These are phyloP conservation scores for Starmerella apis DNA, from an alignment of 805 yeast species.

Conservation along the genomic window DNA sequence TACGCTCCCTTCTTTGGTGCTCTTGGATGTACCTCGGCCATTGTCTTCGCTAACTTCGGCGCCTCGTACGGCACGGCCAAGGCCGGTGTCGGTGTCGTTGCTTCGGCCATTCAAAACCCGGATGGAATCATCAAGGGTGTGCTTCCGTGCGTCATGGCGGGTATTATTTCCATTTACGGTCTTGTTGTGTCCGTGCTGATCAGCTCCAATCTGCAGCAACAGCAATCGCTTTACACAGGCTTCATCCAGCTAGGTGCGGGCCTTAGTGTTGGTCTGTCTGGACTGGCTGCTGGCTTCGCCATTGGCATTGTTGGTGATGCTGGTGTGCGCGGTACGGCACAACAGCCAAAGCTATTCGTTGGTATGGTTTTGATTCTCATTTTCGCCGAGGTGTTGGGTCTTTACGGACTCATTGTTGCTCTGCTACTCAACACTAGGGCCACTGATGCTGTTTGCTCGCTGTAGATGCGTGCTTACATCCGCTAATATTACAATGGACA, in stretches of 20 bases:
- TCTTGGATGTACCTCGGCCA: slow-evolving; percentile 98
- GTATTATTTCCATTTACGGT: slow-evolving; percentile 98
- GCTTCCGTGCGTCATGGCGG: slow-evolving; percentile 98
- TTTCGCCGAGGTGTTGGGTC: slow-evolving; percentile 98
- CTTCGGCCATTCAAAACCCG: slow-evolving; percentile 94
- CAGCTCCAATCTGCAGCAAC: slow-evolving; percentile 77
- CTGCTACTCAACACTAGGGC: slow-evolving; percentile 96
- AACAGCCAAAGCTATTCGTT: slow-evolving; percentile 95
- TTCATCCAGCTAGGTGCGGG: slow-evolving; percentile 98
- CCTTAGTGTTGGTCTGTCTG: slow-evolving; percentile 90
- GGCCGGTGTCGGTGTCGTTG: slow-evolving; percentile 98
- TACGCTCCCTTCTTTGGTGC: slow-evolving; percentile 89
- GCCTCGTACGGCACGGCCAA: slow-evolving; percentile 99
- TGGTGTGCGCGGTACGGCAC: slow-evolving; percentile 97
- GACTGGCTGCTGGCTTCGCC: slow-evolving; percentile 97
- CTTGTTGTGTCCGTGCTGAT: slow-evolving; percentile 91
- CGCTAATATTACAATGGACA: neutral
- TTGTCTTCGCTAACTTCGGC: slow-evolving; percentile 96
- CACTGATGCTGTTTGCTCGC: slow-evolving; percentile 61
- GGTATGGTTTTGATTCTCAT: slow-evolving; percentile 97
- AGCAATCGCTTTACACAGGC: slow-evolving; percentile 90
- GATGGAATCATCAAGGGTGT: slow-evolving; percentile 73
- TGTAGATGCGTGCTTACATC: neutral
- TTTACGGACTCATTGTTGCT: slow-evolving; percentile 97
- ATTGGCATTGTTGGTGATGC: slow-evolving; percentile 99